phyloP scores from a whole-genome alignment of 208 protist genomes.

The Sergeia podlipaevii region DNA sequence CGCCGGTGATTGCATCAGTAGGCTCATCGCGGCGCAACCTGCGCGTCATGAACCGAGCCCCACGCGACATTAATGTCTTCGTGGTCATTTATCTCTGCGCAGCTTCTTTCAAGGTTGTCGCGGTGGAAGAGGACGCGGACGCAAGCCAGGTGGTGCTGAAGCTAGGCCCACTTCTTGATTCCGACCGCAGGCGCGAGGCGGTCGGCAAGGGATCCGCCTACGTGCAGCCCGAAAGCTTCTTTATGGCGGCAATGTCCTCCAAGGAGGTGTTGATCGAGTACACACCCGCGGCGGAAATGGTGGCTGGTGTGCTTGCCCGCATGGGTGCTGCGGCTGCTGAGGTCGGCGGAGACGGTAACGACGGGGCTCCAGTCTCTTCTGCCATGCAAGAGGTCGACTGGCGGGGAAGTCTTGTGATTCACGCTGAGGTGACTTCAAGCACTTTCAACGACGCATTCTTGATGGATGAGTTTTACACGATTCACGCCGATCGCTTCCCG shows the following conservation, averaged over 20 bases:
- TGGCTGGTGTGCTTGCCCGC: slow-evolving; percentile 15
- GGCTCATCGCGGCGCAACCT: slow-evolving; percentile 65
- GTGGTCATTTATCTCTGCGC: slow-evolving; percentile 61
- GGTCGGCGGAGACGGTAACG: not conserved
- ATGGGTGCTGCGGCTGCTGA: not conserved
- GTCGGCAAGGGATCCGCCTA: slow-evolving; percentile 38
- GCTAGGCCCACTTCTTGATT: slow-evolving; percentile 38
- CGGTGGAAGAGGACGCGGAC: slow-evolving; percentile 59
- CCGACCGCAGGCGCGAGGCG: slow-evolving; percentile 25
- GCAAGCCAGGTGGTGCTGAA: slow-evolving; percentile 57
- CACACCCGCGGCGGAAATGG: slow-evolving; percentile 40
- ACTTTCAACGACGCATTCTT: slow-evolving; percentile 85
- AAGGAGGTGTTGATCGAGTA: slow-evolving; percentile 78
- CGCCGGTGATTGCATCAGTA: slow-evolving; percentile 75
- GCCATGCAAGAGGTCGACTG: slow-evolving; percentile 54
- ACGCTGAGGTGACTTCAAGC: slow-evolving; percentile 59
- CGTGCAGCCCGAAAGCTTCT: slow-evolving; percentile 48
- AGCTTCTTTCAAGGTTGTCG: slow-evolving; percentile 60
- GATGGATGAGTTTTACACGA: slow-evolving; percentile 87
- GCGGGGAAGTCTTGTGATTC: slow-evolving; percentile 77
- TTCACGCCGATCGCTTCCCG: slow-evolving; percentile 60
- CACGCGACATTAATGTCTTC: slow-evolving; percentile 76
- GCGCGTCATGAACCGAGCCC: slow-evolving; percentile 76
- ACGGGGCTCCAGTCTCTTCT: not conserved
- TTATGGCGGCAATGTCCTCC: slow-evolving; percentile 58